Conservation (phyloP, 768 basidiomycete genomes). For the Amylocystis lapponica region DNA sequence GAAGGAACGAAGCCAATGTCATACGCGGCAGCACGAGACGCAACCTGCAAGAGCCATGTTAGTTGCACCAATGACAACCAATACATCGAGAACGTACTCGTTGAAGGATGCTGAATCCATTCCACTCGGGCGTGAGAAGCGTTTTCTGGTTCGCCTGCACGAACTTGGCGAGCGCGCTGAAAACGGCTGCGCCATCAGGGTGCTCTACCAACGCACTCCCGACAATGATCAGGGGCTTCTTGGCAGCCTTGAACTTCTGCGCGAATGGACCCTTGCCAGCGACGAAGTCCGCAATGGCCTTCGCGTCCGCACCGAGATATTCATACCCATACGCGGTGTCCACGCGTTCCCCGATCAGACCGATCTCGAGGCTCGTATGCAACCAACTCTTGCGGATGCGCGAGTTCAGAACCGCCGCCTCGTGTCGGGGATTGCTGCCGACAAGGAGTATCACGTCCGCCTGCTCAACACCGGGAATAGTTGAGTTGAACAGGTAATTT, state of each 20-base stretch:
- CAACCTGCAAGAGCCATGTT: slow-evolving; percentile 46
- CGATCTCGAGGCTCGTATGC: slow-evolving; percentile 80
- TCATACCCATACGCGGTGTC: slow-evolving; percentile 94
- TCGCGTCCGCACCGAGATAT: slow-evolving; percentile 73
- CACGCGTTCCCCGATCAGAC: slow-evolving; percentile 83
- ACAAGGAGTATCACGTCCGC: slow-evolving; percentile 92
- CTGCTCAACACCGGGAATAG: slow-evolving; percentile 83
- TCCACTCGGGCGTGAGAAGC: slow-evolving; percentile 88
- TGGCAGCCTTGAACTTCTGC: slow-evolving; percentile 81
- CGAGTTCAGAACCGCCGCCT: slow-evolving; percentile 95
- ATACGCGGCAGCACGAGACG: slow-evolving; percentile 90
- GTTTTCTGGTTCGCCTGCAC: slow-evolving; percentile 71
- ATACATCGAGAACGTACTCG: slow-evolving; percentile 49
- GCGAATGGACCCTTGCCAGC: slow-evolving; percentile 77
- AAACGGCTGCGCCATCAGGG: slow-evolving; percentile 72
- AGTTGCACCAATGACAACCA: slow-evolving; percentile 1
- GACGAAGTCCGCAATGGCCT: slow-evolving; percentile 72
- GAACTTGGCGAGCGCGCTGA: slow-evolving; percentile 71
- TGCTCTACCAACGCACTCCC: slow-evolving; percentile 86
- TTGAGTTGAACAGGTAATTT: slow-evolving; percentile 95
- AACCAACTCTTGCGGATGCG: slow-evolving; percentile 95
- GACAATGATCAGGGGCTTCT: slow-evolving; percentile 89
- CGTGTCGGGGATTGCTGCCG: slow-evolving; percentile 95
- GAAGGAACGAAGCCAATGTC: slow-evolving; percentile 93
- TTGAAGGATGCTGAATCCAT: slow-evolving; percentile 90